Conservation (phyloP, 257 asterid genomes). For the Solanum appendiculatum region DNA sequence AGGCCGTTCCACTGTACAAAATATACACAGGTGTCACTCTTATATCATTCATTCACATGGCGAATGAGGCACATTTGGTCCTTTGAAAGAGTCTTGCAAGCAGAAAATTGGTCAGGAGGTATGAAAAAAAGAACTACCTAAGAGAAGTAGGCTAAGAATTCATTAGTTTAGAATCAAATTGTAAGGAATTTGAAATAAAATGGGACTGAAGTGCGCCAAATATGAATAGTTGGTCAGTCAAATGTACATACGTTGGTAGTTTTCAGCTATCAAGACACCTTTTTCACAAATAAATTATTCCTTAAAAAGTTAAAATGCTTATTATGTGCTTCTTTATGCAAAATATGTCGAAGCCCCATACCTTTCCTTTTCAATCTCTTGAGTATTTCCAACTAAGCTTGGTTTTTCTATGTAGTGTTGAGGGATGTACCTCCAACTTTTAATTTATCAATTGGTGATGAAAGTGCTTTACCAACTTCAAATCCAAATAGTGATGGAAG, state of each 20-base stretch:
- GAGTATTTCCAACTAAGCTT: background rate
- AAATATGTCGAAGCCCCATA: background rate
- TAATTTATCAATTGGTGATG: too few species aligned
- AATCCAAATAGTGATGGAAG: background rate
- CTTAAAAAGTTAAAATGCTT: background rate
- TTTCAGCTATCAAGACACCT: background rate
- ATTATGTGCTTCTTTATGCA: background rate
- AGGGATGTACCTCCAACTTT: background rate
- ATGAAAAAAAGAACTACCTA: background rate
- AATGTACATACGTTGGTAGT: slow-evolving; percentile 23
- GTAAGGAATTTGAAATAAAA: background rate
- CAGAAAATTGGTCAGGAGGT: background rate
- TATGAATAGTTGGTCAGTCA: slow-evolving; percentile 5
- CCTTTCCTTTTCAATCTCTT: background rate
- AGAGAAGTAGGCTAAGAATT: background rate
- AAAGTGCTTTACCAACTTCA: background rate
- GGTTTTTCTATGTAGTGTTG: background rate
- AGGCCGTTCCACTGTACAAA: background rate
- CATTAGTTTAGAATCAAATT: background rate
- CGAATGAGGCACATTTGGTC: too few species aligned
- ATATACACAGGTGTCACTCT: too few species aligned
- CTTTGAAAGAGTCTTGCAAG: too few species aligned
- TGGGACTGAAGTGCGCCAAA: background rate
- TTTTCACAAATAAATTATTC: too few species aligned
- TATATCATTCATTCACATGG: too few species aligned